These are phyloP conservation scores for Vitis hybrid DNA, from an alignment of 177 flowering plant genomes.

Conservation along the genomic window DNA sequence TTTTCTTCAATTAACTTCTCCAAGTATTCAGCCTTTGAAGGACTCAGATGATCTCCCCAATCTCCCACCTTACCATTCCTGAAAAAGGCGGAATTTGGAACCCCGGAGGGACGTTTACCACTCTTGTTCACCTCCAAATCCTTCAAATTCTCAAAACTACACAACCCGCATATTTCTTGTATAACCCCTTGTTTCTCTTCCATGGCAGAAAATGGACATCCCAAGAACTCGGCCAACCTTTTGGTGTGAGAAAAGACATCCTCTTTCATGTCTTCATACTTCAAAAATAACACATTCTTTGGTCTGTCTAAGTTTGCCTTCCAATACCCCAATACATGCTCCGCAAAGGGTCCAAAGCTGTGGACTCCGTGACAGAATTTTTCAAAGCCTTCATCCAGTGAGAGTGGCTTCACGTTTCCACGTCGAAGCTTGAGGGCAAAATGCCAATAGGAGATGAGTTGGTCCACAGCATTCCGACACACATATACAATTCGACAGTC, in stretches of 20 bases:
- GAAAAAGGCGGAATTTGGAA: background rate
- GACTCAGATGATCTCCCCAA: slow-evolving; percentile 12
- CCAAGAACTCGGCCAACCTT: slow-evolving; percentile 14
- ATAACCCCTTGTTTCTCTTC: slow-evolving; percentile 5
- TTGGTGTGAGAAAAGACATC: background rate
- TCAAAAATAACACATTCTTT: background rate
- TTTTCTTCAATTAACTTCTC: slow-evolving; percentile 3
- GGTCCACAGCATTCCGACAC: background rate
- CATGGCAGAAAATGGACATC: slow-evolving; percentile 5
- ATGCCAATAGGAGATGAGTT: background rate
- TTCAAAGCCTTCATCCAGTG: background rate
- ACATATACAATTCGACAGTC: background rate
- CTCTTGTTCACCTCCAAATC: slow-evolving; percentile 14
- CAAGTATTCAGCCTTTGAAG: slow-evolving; percentile 6
- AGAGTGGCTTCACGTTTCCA: background rate
- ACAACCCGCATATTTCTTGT: background rate
- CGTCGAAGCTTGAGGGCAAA: background rate
- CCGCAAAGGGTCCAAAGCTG: background rate
- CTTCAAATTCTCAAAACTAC: slow-evolving; percentile 14
- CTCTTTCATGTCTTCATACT: background rate
- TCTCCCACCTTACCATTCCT: slow-evolving; percentile 19
- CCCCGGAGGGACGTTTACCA: background rate
- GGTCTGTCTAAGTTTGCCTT: background rate
- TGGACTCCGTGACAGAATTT: background rate
- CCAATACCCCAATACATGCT: too few species aligned